phyloP scores from a whole-genome alignment of 805 yeast genomes.

The Candida maesae region DNA sequence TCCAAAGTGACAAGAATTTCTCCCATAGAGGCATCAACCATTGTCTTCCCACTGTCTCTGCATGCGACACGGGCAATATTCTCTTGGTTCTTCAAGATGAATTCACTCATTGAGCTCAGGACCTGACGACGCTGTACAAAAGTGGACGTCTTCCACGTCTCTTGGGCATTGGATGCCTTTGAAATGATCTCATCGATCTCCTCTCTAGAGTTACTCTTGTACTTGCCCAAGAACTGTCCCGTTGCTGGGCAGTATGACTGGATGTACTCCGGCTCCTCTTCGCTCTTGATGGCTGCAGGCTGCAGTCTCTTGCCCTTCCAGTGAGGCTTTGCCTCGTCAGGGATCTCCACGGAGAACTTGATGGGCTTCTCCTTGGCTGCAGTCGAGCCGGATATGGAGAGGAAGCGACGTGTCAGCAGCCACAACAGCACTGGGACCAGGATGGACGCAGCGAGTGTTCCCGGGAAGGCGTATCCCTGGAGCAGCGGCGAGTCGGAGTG shows the following conservation, averaged over 20 bases:
- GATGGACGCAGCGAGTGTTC: constrained; percentile 18
- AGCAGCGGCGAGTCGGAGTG: constrained; percentile 9
- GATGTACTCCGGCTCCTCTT: constrained; percentile 61
- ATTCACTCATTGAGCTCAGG: constrained; percentile 65
- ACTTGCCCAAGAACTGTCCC: constrained; percentile 79
- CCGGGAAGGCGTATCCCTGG: constrained; percentile 16
- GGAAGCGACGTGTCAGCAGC: constrained; percentile 13
- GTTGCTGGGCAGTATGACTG: constrained; percentile 96
- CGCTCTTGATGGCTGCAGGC: constrained; percentile 55
- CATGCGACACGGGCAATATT: constrained; percentile 89
- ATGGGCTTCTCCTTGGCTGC: constrained; percentile 25
- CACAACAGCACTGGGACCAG: constrained; percentile 11
- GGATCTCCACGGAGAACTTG: constrained; percentile 54
- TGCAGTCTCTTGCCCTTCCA: constrained; percentile 86
- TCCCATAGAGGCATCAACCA: constrained; percentile 94
- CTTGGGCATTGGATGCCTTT: constrained; percentile 32
- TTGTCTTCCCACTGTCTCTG: constrained; percentile 94
- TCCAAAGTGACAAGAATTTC: constrained; percentile 94
- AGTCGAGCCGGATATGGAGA: constrained; percentile 1
- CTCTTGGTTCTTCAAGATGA: constrained; percentile 76
- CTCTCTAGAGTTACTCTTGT: constrained; percentile 54
- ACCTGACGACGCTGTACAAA: constrained; percentile 67
- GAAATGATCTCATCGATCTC: constrained; percentile 68
- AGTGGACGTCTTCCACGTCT: constrained; percentile 38
- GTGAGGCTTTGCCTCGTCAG: constrained; percentile 78